These are phyloP conservation scores for Rhinocladiella similis DNA, from an alignment of 2,329 filamentous ascomycete species.

Conservation along the genomic window DNA sequence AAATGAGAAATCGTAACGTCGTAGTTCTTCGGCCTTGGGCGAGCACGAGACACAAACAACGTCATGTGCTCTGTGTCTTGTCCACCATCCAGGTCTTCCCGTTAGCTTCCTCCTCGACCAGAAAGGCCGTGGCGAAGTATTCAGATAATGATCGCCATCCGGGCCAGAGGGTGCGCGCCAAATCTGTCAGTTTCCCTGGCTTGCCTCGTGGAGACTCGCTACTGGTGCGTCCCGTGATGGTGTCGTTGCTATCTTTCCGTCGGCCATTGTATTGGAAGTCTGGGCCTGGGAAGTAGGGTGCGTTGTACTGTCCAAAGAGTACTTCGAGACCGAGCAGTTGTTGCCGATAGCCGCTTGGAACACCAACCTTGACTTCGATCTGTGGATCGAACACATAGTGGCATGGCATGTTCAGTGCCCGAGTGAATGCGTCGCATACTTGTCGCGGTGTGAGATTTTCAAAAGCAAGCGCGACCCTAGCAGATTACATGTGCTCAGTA, in stretches of 20 bases:
- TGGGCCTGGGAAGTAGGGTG: constrained; percentile 64
- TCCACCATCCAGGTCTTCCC: constrained; percentile 87
- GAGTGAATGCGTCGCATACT: constrained; percentile 77
- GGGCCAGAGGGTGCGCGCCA: constrained; percentile 84
- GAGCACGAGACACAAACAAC: neutral
- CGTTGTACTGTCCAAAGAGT: constrained; percentile 59
- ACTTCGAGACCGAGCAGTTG: constrained; percentile 71
- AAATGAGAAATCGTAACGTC: neutral
- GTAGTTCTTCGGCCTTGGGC: neutral
- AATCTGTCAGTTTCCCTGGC: constrained; percentile 61
- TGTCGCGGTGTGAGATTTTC: constrained; percentile 82
- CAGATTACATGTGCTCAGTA: neutral
- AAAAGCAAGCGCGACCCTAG: constrained; percentile 82
- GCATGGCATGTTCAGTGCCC: constrained; percentile 75
- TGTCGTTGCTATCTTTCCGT: constrained; percentile 28
- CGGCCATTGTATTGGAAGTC: constrained; percentile 48
- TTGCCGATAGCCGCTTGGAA: constrained; percentile 83
- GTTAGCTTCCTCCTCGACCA: constrained; percentile 91
- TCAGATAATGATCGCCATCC: constrained; percentile 88
- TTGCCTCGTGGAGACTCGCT: constrained; percentile 7
- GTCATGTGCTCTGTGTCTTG: constrained; percentile 34
- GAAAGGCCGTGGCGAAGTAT: constrained; percentile 91
- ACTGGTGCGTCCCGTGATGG: constrained; percentile 14
- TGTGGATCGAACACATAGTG: constrained; percentile 70
- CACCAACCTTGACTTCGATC: constrained; percentile 81